phyloP scores from a whole-genome alignment of 2,329 filamentous ascomycete genomes.

The Apiospora pterosperma region DNA sequence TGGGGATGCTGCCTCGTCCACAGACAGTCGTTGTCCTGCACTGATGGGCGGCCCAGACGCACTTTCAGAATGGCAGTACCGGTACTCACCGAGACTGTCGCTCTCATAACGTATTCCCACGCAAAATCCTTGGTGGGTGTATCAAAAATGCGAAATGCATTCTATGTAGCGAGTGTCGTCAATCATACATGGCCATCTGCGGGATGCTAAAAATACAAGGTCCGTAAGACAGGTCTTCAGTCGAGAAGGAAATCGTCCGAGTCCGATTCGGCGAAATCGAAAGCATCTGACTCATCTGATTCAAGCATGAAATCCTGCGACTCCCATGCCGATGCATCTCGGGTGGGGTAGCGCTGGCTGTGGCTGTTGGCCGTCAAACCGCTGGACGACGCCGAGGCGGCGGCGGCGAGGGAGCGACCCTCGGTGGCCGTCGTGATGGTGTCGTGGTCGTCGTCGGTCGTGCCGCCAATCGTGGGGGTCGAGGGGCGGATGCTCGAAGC shows the following conservation, averaged over 20 bases:
- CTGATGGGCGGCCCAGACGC: not conserved
- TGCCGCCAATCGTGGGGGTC: constrained; percentile 7
- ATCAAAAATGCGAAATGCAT: not conserved
- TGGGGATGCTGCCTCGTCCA: not conserved
- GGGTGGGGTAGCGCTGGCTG: not conserved
- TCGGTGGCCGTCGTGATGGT: constrained; percentile 7
- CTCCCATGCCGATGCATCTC: not conserved
- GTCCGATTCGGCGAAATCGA: not conserved
- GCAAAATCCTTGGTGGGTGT: not conserved
- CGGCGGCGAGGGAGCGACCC: not conserved
- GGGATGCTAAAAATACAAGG: not conserved
- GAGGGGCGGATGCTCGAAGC: constrained; percentile 13
- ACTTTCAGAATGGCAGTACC: not conserved
- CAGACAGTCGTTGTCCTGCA: not conserved
- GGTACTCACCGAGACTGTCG: not conserved
- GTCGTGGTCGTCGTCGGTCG: not conserved
- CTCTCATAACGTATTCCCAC: not conserved
- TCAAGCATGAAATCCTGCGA: not conserved
- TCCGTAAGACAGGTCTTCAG: not conserved
- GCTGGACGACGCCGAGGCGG: not conserved
- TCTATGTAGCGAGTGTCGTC: not conserved
- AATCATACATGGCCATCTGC: not conserved
- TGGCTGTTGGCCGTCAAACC: not conserved
- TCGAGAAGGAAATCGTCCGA: not conserved
- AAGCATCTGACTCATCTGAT: not conserved